phyloP scores from a whole-genome alignment of 441 rosid species.

The Jatropha multifida region DNA sequence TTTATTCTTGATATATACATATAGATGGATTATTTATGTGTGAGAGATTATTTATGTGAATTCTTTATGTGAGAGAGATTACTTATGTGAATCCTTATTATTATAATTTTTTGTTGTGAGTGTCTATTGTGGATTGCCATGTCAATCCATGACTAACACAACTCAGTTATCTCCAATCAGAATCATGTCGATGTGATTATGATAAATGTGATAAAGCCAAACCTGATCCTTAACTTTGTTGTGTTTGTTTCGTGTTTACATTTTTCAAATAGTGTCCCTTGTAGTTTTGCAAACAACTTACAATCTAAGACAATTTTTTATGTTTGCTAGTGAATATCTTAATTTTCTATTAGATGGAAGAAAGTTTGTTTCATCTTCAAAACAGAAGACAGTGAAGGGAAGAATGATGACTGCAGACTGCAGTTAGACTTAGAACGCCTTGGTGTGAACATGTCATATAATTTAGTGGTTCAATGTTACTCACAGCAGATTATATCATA shows the following conservation, averaged over 20 bases:
- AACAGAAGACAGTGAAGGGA: not conserved
- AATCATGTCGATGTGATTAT: not conserved
- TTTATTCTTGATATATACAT: not conserved
- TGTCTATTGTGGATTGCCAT: not conserved
- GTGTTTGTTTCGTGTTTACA: not conserved
- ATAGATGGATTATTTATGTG: not conserved
- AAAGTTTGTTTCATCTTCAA: not conserved
- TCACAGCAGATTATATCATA: not conserved
- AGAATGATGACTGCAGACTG: not conserved
- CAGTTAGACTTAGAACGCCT: not conserved
- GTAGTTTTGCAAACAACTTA: not conserved
- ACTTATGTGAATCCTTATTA: not conserved
- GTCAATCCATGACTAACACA: not conserved
- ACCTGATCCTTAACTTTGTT: not conserved
- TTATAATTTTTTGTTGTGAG: not conserved
- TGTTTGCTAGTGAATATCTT: not conserved
- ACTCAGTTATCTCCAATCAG: not conserved
- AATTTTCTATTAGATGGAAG: not conserved
- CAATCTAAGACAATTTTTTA: not conserved
- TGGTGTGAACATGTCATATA: constrained; percentile 3
- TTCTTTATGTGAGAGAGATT: not conserved
- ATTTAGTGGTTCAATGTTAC: not conserved
- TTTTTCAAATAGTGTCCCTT: not conserved
- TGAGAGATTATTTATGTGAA: no score
- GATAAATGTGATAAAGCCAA: not conserved